Base-by-base conservation (phyloP, 257 asterid genomes). In the Nemophila menziesii region DNA sequence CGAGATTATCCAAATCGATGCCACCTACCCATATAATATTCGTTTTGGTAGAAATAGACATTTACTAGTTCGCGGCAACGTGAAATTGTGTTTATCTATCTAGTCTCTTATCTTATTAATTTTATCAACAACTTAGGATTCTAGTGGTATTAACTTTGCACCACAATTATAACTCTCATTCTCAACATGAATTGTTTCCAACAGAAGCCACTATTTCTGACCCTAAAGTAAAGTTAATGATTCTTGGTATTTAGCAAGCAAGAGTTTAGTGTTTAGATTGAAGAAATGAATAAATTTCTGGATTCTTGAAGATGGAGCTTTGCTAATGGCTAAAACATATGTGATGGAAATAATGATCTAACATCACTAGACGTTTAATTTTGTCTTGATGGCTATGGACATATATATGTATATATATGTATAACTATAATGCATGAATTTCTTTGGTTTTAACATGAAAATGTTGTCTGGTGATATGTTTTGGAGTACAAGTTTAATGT, bases 271-370 rank as follows among this genome's bases (percentile, higher is more conserved):
- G 44, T 40, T 44, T n/a, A 20, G 53, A 41, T 13, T 44, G 26
- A 57, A 56, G 37, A 24, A 36, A 47, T 33, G 61, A 29, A 7
- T 29, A n/a, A 45, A 8, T 22, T 24, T 46, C 11, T 76, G 76
- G 64, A 55, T 39, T 66, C 63, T 78, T 71, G 76, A 73, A 27
- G 57, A 52, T 72, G 79, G 79, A 61, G 65, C 53, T 64, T 69
- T 77, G 70, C 63, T 60, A 50, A 24, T 10, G 22, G 45, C 24
- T 39, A 11, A n/a, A n/a, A n/a, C n/a, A 24, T 24, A 24, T 4
- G 33, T 24, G 33, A 24, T 24, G 33, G 33, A 24, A 24, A 4
- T 24, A 24, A 24, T 24, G 6, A 24, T 24, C 33, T 24, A 24
- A 24, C 33, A 24, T 24, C 6, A 24, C 33, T 24, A 24, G 6